These are phyloP conservation scores for Agaricales sp. DNA, from an alignment of 1,284 basidiomycete genomes.

Conservation along the genomic window DNA sequence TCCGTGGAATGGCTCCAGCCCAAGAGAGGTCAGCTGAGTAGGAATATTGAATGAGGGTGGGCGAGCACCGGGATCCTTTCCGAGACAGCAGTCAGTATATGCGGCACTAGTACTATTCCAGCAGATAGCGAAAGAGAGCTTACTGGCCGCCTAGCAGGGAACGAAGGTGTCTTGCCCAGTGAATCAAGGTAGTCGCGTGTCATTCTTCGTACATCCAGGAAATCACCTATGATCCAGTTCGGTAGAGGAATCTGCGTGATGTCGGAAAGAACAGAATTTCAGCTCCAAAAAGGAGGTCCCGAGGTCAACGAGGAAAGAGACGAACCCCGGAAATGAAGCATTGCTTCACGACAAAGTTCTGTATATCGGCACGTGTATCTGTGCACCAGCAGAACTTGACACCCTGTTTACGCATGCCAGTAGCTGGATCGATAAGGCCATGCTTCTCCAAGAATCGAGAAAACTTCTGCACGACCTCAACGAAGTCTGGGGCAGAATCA, in stretches of 20 bases:
- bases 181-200: slow-evolving; percentile 34
- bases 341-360: slow-evolving; percentile 81
- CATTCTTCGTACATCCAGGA: slow-evolving; percentile 58
- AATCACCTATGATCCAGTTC: slow-evolving; percentile 56
- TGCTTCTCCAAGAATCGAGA: slow-evolving; percentile 60
- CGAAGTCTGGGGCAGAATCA: slow-evolving; percentile 69
- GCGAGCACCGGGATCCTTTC: slow-evolving; percentile 13
- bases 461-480: slow-evolving; percentile 56
- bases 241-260: slow-evolving; percentile 50
- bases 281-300: slow-evolving; percentile 20
- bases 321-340: slow-evolving; percentile 74
- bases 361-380: slow-evolving; percentile 75
- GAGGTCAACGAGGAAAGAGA: slow-evolving; percentile 21
- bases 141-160: slow-evolving; percentile 8
- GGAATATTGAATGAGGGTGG: slow-evolving; percentile 40
- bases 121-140: slow-evolving; percentile 8
- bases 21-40: slow-evolving; percentile 48
- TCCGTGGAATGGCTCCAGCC: slow-evolving; percentile 62
- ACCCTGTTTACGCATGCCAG: slow-evolving; percentile 33
- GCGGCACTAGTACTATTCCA: slow-evolving; percentile 5
- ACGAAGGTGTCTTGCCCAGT: slow-evolving; percentile 11
- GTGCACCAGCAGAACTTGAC: slow-evolving; percentile 67
- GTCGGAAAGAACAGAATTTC: slow-evolving; percentile 3
- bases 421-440: slow-evolving; percentile 49
- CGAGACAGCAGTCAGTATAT: neutral